These are phyloP conservation scores for Ceratobasidium sp. DNA, from an alignment of 1,284 basidiomycete species.

Conservation along the genomic window DNA sequence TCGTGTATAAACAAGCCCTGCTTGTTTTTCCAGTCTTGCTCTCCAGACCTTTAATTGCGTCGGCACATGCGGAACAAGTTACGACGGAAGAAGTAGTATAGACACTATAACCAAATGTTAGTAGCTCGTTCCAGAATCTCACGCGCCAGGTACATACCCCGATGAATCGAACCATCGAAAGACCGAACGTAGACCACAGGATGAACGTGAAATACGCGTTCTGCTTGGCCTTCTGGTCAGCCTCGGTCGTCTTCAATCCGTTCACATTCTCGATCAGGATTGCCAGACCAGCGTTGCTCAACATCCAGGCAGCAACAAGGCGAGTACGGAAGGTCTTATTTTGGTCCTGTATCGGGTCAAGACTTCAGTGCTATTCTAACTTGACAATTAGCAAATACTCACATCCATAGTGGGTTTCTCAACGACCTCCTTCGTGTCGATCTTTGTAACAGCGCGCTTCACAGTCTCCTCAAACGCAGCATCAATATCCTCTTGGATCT, in stretches of 20 bases:
- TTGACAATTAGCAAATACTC: slow-evolving; percentile 49
- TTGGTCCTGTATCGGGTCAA: slow-evolving; percentile 66
- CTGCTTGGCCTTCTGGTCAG: slow-evolving; percentile 70
- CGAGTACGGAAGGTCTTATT: slow-evolving; percentile 96
- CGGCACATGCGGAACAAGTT: slow-evolving; percentile 87
- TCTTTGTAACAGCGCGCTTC: slow-evolving; percentile 89
- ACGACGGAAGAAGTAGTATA: slow-evolving; percentile 86
- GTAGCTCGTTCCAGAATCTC: slow-evolving; percentile 5
- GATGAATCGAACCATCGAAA: slow-evolving; percentile 84
- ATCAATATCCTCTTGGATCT: slow-evolving; percentile 90
- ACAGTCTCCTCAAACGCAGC: slow-evolving; percentile 95
- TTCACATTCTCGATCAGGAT: slow-evolving; percentile 89
- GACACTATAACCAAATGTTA: slow-evolving; percentile 67
- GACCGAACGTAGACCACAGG: slow-evolving; percentile 89
- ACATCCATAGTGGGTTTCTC: slow-evolving; percentile 90
- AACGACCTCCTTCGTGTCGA: slow-evolving; percentile 74
- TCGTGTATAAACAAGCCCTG: slow-evolving; percentile 32
- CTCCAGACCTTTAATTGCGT: slow-evolving; percentile 64
- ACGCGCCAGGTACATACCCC: slow-evolving; percentile 72
- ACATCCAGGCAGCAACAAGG: slow-evolving; percentile 88
- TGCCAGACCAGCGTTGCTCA: slow-evolving; percentile 83
- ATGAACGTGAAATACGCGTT: slow-evolving; percentile 72
- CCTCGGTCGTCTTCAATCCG: slow-evolving; percentile 69
- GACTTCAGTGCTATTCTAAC: slow-evolving; percentile 50
- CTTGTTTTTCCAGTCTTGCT: slow-evolving; percentile 4